Conservation (phyloP, 176 grass and related monocot genomes). For the Dendrocalamus sinicus region DNA sequence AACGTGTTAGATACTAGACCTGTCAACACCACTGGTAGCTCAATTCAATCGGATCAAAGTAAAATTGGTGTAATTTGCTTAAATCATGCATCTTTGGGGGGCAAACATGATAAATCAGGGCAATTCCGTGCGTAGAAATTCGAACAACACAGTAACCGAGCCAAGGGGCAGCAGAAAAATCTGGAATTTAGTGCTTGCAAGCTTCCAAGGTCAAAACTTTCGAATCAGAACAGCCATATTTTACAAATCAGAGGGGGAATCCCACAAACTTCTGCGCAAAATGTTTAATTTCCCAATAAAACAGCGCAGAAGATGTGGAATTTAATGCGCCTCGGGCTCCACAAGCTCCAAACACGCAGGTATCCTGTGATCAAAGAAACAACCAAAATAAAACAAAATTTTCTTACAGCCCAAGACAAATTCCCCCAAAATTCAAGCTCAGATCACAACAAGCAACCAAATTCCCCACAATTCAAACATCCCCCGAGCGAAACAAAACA, state of each 20-base stretch:
- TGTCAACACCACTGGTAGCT: background rate
- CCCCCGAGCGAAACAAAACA: background rate
- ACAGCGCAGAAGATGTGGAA: slow-evolving; percentile 37
- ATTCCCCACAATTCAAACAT: slow-evolving; percentile 32
- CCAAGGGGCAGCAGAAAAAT: background rate
- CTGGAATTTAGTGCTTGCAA: slow-evolving; percentile 4
- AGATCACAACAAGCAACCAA: slow-evolving; percentile 11
- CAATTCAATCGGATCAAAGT: slow-evolving; percentile 42
- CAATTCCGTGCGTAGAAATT: slow-evolving; percentile 21
- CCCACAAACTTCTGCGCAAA: slow-evolving; percentile 18
- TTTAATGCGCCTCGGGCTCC: slow-evolving; percentile 47
- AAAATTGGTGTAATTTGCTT: slow-evolving; percentile 6
- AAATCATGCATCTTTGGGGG: background rate
- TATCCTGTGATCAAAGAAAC: slow-evolving; percentile 46
- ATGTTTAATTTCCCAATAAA: slow-evolving; percentile 41
- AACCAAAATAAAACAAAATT: slow-evolving; percentile 11
- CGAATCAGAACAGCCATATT: slow-evolving; percentile 36
- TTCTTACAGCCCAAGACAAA: background rate
- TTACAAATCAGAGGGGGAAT: slow-evolving; percentile 14
- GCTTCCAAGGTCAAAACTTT: slow-evolving; percentile 40
- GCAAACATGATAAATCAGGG: background rate
- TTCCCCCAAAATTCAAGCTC: slow-evolving; percentile 33
- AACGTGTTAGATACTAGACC: slow-evolving; percentile 20
- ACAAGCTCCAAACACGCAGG: slow-evolving; percentile 43
- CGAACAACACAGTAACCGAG: background rate